Evolutionary conservation across 345 rosid genomes (phyloP).

Genomic region (Lepidium sativum): DNA sequence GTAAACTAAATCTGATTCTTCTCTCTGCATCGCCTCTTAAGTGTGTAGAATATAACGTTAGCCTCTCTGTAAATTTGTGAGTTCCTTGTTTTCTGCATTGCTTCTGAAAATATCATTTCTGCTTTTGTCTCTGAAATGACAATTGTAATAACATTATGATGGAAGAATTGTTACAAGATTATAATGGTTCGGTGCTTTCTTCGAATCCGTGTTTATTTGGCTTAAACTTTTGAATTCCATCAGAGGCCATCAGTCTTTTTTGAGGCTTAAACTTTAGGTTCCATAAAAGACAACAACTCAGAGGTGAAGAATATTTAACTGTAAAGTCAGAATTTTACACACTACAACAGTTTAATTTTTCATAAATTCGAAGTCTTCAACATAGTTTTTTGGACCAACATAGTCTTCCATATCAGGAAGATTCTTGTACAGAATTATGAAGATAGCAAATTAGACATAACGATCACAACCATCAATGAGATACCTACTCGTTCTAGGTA

Average conservation of each 20-base stretch:
- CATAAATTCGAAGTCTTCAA: constrained; percentile 12
- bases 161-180: no score
- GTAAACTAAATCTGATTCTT: neutral
- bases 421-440: constrained; percentile 10
- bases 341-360: constrained; percentile 13
- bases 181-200: neutral
- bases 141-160: neutral
- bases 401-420: constrained; percentile 15
- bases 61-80: constrained; percentile 25
- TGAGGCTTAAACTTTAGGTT: no score
- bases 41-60: constrained; percentile 16
- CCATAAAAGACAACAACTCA: no score
- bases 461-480: constrained; percentile 30
- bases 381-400: constrained; percentile 22
- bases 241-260: neutral
- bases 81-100: neutral
- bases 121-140: constrained; percentile 20
- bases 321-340: constrained; percentile 2
- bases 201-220: neutral
- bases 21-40: neutral
- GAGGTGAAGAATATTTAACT: neutral
- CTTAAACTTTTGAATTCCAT: neutral
- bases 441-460: constrained; percentile 24
- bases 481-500: constrained; percentile 24
- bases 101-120: no score